phyloP scores from a whole-genome alignment of 2,329 filamentous ascomycete genomes.

The Apiospora sp. region DNA sequence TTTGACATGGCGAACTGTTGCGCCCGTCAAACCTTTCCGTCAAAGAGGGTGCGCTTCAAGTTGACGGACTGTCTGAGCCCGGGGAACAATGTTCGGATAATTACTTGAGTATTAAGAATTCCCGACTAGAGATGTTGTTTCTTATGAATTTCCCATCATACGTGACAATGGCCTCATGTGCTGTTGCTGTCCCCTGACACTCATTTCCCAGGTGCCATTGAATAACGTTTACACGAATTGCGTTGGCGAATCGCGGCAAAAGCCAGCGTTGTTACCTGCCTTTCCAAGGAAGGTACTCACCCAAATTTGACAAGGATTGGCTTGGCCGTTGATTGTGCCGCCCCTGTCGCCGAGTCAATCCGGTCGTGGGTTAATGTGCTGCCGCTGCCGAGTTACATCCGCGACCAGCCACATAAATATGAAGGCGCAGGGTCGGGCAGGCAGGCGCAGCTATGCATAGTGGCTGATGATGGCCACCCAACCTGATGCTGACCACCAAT shows the following conservation, averaged over 20 bases:
- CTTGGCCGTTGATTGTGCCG: background rate
- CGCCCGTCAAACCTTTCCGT: background rate
- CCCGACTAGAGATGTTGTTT: background rate
- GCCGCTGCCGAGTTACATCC: background rate
- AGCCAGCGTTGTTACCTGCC: slow-evolving; percentile 4
- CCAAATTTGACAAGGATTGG: background rate
- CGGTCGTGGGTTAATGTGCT: background rate
- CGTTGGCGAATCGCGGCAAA: background rate
- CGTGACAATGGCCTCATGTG: background rate
- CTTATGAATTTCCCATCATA: background rate
- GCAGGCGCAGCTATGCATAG: background rate
- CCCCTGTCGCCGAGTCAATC: slow-evolving; percentile 1
- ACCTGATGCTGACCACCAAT: background rate
- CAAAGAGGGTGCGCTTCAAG: background rate
- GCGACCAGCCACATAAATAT: background rate
- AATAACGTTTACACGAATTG: slow-evolving; percentile 4
- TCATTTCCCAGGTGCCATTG: background rate
- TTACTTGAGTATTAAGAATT: background rate
- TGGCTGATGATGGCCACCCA: background rate
- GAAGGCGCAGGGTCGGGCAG: no score
- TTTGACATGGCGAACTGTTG: background rate
- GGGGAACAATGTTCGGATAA: background rate
- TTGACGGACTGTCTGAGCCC: background rate
- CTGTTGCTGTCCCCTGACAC: background rate
- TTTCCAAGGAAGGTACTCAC: background rate